Percentiles rank a stretch among this genome's conserved stretches.
Conservation (phyloP, 352 stramenopile genomes). For the Phytopythium aichiense region DNA sequence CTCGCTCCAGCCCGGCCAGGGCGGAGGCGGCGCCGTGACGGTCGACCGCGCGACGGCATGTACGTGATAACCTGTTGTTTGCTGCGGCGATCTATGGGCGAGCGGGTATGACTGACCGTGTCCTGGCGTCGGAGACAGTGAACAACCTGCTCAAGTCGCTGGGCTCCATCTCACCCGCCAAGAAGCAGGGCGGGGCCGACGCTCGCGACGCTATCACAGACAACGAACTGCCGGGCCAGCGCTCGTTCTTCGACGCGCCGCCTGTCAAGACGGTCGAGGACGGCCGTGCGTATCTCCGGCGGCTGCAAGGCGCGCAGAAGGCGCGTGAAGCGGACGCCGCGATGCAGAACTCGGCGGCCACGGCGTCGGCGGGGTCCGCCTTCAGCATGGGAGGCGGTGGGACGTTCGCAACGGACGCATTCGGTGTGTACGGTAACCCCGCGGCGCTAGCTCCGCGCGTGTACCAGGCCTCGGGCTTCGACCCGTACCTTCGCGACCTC, state of each 20-base stretch:
- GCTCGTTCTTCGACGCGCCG: slow-evolving; percentile 74
- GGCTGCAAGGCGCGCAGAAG: slow-evolving; percentile 50
- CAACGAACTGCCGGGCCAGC: slow-evolving; percentile 12
- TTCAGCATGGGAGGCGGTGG: slow-evolving; percentile 36
- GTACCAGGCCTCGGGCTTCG: slow-evolving; percentile 82
- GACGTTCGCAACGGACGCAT: slow-evolving; percentile 49
- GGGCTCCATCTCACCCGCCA: slow-evolving; percentile 35
- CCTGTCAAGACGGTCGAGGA: slow-evolving; percentile 67
- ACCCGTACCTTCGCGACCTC: slow-evolving; percentile 61
- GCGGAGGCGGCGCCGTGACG: slow-evolving; percentile 7
- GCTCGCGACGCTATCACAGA: slow-evolving; percentile 1
- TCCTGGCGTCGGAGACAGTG: slow-evolving; percentile 25
- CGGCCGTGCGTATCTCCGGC: slow-evolving; percentile 66
- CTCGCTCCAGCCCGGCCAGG: slow-evolving; percentile 3
- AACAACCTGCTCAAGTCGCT: slow-evolving; percentile 55
- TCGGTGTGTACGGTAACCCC: slow-evolving; percentile 60
- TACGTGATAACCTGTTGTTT: slow-evolving; percentile 11
- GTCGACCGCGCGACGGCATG: slow-evolving; percentile 31
- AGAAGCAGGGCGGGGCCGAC: slow-evolving; percentile 26
- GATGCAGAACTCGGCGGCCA: slow-evolving; percentile 24
- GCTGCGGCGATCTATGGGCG: not conserved
- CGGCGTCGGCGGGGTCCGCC: slow-evolving; percentile 16
- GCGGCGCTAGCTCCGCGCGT: slow-evolving; percentile 66
- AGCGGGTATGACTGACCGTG: not conserved
- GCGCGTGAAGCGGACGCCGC: slow-evolving; percentile 48